phyloP scores from a whole-genome alignment of 371 early-diverging fungal species.

The Rhizomucor pusillus region DNA sequence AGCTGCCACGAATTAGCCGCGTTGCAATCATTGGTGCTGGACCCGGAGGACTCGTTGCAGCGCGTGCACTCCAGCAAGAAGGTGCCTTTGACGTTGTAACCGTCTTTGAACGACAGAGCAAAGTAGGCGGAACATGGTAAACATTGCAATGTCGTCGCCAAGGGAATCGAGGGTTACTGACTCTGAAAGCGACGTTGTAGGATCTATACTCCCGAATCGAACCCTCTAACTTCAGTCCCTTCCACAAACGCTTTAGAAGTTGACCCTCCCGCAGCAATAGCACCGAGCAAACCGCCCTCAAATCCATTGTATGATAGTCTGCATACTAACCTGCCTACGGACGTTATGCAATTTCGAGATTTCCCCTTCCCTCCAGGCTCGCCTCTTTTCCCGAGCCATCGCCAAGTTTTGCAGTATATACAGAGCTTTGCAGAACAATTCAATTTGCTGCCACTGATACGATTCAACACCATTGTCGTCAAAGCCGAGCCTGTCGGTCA shows the following conservation, averaged over 20 bases:
- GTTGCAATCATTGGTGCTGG: constrained; percentile 53
- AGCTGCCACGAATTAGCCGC: constrained; percentile 22
- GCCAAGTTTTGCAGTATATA: constrained; percentile 48
- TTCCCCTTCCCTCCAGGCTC: constrained; percentile 34
- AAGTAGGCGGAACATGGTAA: constrained; percentile 51
- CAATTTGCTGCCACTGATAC: constrained; percentile 25
- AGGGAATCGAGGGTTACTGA: neutral
- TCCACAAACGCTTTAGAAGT: constrained; percentile 31
- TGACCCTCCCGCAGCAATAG: constrained; percentile 24
- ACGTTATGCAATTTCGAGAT: constrained; percentile 58
- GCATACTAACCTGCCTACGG: constrained; percentile 58
- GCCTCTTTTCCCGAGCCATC: constrained; percentile 44
- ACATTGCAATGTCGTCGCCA: neutral
- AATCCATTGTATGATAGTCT: constrained; percentile 58
- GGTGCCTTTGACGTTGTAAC: constrained; percentile 35
- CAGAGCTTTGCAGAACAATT: constrained; percentile 26
- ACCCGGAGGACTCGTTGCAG: constrained; percentile 42
- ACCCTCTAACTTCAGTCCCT: constrained; percentile 27
- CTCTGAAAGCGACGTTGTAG: constrained; percentile 19
- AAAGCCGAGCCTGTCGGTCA: constrained; percentile 17
- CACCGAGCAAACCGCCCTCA: constrained; percentile 1
- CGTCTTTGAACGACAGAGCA: constrained; percentile 37
- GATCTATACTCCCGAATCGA: constrained; percentile 34
- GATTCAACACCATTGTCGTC: constrained; percentile 46
- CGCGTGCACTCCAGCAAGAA: constrained; percentile 30